These are phyloP conservation scores for Pseudogymnoascus sp. DNA, from an alignment of 2,329 filamentous ascomycete genomes.

Conservation along the genomic window DNA sequence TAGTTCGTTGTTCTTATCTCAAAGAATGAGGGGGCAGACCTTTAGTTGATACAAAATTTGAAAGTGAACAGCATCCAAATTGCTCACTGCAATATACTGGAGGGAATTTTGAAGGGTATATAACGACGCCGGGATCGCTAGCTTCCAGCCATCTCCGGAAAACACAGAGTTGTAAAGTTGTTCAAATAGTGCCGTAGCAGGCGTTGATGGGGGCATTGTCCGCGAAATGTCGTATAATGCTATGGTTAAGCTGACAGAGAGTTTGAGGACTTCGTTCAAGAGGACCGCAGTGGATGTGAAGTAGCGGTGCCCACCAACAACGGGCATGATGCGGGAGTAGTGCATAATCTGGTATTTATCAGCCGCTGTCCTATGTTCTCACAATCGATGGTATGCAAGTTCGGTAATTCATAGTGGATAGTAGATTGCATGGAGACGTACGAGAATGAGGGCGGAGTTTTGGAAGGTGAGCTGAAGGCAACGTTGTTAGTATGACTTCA, in stretches of 20 bases:
- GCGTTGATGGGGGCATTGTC: constrained; percentile 68
- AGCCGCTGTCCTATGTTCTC: not conserved
- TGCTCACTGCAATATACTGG: constrained; percentile 85
- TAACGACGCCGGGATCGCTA: constrained; percentile 78
- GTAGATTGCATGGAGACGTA: constrained; percentile 31
- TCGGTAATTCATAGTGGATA: not conserved
- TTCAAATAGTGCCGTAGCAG: constrained; percentile 70
- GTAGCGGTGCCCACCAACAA: constrained; percentile 74
- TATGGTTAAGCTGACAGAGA: constrained; percentile 77
- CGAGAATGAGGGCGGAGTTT: constrained; percentile 70
- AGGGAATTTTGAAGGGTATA: constrained; percentile 92
- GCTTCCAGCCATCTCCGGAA: constrained; percentile 86
- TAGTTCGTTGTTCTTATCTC: not conserved
- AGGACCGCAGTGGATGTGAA: constrained; percentile 91
- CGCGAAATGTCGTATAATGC: constrained; percentile 80
- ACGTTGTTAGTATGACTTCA: constrained; percentile 23
- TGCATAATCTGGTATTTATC: constrained; percentile 63
- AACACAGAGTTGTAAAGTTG: constrained; percentile 77
- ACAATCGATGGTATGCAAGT: constrained; percentile 6
- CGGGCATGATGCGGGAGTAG: constrained; percentile 91
- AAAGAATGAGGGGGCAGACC: constrained; percentile 32
- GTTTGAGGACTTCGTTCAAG: constrained; percentile 85
- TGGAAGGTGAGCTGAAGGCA: constrained; percentile 61
- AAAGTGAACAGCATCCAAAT: constrained; percentile 86
- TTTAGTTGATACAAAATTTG: constrained; percentile 92